phyloP scores from a whole-genome alignment of 2,329 filamentous ascomycete genomes.

The Cercospora sp. region DNA sequence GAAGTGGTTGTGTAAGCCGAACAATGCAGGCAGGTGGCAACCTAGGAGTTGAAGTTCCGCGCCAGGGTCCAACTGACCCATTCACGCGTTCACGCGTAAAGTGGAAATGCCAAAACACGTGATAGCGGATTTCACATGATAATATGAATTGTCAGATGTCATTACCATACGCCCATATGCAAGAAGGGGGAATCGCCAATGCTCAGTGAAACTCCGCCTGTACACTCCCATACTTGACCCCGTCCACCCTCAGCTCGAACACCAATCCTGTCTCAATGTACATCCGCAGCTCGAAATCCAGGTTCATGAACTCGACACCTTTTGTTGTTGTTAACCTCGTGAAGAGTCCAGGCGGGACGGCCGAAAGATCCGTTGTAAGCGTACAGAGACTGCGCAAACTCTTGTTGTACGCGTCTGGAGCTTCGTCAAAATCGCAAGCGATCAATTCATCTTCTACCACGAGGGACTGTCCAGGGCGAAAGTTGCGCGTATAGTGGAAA shows the following conservation, averaged over 20 bases:
- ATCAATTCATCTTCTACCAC: slow-evolving; percentile 79
- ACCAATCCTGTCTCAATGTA: slow-evolving; percentile 73
- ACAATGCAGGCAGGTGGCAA: slow-evolving; percentile 7
- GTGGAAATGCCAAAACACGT: slow-evolving; percentile 1
- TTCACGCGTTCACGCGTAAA: slow-evolving; percentile 12
- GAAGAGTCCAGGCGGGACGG: slow-evolving; percentile 71
- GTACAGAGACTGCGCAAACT: slow-evolving; percentile 69
- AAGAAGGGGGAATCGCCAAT: not conserved
- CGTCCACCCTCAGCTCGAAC: slow-evolving; percentile 78
- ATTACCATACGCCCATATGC: not conserved
- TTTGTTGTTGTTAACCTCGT: slow-evolving; percentile 74
- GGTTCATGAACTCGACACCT: slow-evolving; percentile 77
- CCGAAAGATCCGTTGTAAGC: slow-evolving; percentile 74
- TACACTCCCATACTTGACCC: slow-evolving; percentile 72
- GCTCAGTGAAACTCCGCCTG: slow-evolving; percentile 69
- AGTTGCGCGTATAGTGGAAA: slow-evolving; percentile 85
- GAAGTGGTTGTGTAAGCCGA: not conserved
- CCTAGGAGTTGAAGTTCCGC: not conserved
- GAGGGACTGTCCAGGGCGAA: slow-evolving; percentile 73
- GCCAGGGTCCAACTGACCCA: not conserved
- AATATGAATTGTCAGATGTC: not conserved
- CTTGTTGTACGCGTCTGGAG: slow-evolving; percentile 54
- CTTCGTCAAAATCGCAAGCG: slow-evolving; percentile 68
- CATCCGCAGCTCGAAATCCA: slow-evolving; percentile 83
- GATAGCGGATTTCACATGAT: not conserved